Base-by-base conservation (phyloP, 192 early-diverging fungal genomes). In the Gonapodya prolifera region DNA sequence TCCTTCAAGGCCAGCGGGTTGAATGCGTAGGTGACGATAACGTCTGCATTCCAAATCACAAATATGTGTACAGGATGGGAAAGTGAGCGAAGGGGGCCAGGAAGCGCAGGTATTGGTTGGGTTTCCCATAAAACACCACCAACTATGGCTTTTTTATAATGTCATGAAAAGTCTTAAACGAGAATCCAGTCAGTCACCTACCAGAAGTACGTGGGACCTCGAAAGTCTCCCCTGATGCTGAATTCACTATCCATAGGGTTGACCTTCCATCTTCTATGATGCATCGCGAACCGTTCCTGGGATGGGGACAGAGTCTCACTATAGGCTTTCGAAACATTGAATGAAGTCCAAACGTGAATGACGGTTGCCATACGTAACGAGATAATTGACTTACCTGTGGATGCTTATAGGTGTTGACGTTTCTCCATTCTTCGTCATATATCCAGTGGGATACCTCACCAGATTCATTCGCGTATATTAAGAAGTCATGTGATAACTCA, bases 51-150 rank as follows among this genome's bases (percentile, higher is more conserved):
- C 80, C 82, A 87, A 35, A 79, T 35, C 30, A 87, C 78, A 77
- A 87, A 87, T 28, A 86, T 77, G 0, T 75, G 34, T 17, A 34
- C 2, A 77, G 76, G 29, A 70, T 28, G 17, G 33, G 70, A 78
- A 34, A 77, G 31, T 71, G 75, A 78, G 35, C 77, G 45, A 8
- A 61, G 8, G 45, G 45, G 45, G 23, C 45, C 45, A 8, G 45
- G 45, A 16, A 61, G 45, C 31, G 73, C 23, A 75, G 2, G 31
- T 23, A 71, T 34, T 69, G 77, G 70, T 0, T 77, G 45, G 1
- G 75, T 77, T 77, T 87, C 85, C 85, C 86, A 86, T n/a, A 86
- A 16, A 30, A 86, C 80, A 30, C 85, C 86, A 30, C 71, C 18
- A 0, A 81, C 79, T 23, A 84, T 83, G 32, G 83, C 85, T 84